Evolutionary conservation across 129 eudicot genomes (phyloP), one percentile per base, ranked within the genome.

Genomic region (Tagetes patula): DNA sequence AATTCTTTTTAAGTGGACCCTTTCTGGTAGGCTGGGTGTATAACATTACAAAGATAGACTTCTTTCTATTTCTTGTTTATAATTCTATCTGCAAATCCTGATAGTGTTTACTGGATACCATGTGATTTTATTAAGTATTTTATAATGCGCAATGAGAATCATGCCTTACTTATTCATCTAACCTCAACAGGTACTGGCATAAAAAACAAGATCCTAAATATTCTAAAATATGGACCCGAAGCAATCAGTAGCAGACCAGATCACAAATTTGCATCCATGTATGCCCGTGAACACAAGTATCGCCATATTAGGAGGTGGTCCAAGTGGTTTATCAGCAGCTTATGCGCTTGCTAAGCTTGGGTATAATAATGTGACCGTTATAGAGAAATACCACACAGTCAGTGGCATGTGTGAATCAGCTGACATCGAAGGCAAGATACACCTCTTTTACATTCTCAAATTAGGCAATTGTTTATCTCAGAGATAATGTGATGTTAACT

Each of bases 341-440:
- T 91, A 91, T 69, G 95, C 97, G 38, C 73, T 91, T 39, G 39
- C 85, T 48, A 91, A 74, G 73, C 97, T 91, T 58, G 97, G 97
- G 40, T 87, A 87, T 73, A 77, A 33, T 13, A 85, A 87, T 78
- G 91, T 91, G 30, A 91, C 95, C 2, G 79, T 91, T 41, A 45
- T 91, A 59, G 97, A 91, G 72, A 91, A 91, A 73, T 81, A 87
- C 75, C 91, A 87, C 81, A 84, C 94, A 27, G 95, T 91, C 60
- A 82, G 95, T 70, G 95, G 95, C 77, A 87, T 87, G 97, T 87
- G 95, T 74, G 95, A 85, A 75, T 91, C 95, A 65, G 95, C 82
- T 74, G 91, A 87, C 13, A 87, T 91, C 56, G 85, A 87, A 85
- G 96, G 96, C 70, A 82, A 72, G 73, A 72, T 47, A 20, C 60